Base-by-base conservation (phyloP, 2,329 filamentous ascomycete species). In the Paramyrothecium sp. region DNA sequence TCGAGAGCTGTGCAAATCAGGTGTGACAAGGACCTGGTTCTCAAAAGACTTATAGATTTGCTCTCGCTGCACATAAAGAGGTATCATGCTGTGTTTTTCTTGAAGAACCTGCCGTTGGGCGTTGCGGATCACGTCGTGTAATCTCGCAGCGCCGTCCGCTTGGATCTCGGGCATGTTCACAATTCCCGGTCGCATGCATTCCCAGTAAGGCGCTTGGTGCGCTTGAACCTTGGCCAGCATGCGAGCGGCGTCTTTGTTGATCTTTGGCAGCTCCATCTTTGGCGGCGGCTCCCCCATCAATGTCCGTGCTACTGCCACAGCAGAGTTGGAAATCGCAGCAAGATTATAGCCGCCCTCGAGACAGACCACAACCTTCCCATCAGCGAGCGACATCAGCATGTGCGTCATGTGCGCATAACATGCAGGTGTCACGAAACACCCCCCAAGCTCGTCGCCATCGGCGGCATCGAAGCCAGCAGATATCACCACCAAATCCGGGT, bases 331-430 rank as follows among this genome's bases (percentile, higher is more conserved):
- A 58, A 99, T 99, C 1, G 95, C 95, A 51, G 87, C 81, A 22
- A 99, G 85, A 66, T 98, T 98, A 74, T 99, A 99, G 10, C 95
- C 95, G 21, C 95, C 95, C 76, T 99, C 95, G 2, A 99, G 81
- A 69, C 93, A 97, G 10, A 97, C 94, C 2, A 91, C 90, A 16
- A 99, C 83, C 69, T 93, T 97, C 26, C 95, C 95, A 49, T 88
- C 83, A 1, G 95, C 94, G 20, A 99, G 81, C 2, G 91, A 92
- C 93, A 97, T 98, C 51, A 99, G 84, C 94, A 98, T 97, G 70
- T 97, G 92, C 17, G 95, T 98, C 95, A 99, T 98, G 69, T 99
- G 94, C 16, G 93, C 91, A 70, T 98, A 99, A 69, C 95, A 96
- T 4, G 87, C 77, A 0, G 95, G 95, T 1, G 92, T 89, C 5